Base-by-base conservation (phyloP, 129 eudicot genomes). In the Chrysanthemum makinoi region DNA sequence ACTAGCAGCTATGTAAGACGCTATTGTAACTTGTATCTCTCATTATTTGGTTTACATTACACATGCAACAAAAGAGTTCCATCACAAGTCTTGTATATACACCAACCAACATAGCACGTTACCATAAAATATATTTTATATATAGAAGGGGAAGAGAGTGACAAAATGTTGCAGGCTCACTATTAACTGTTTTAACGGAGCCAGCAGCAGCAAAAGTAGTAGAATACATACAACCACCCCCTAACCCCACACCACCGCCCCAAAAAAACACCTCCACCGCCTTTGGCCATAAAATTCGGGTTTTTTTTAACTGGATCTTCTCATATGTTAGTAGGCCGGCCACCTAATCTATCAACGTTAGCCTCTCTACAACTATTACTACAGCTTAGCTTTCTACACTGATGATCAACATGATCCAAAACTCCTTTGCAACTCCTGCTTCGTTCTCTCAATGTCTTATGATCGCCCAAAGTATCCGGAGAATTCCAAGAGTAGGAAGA, bases 291-390 rank as follows among this genome's bases (percentile, higher is more conserved):
- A 2, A 3, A 43, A 16, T 64, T 63, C 33, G 3, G 19, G 66
- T 24, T 61, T 12, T 28, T 59, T 19, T 26, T 48, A 62, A 7
- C 33, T 48, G 35, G 68, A 35, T 39, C 52, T 66, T 52, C 66
- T 68, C 18, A 64, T 14, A 16, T 49, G 82, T 80, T 69, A 65
- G 47, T 10, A 10, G 79, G 77, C 46, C 83, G 79, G 62, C 88
- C 86, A 65, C 86, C 88, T 85, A 88, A 70, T 79, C 82, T 88
- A 68, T 80, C 87, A 4, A 81, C 65, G 47, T 79, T 78, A 77
- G 80, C 55, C 79, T 72, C 89, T 79, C 86, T 85, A 84, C 74
- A 71, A 60, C 81, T 77, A 84, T 65, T 77, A 79, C 85, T 61
- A 70, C 68, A 70, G 72, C 80, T 64, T 17, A 17, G 18, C 68